Base-by-base conservation (phyloP, 1,139 yeast species). In the Keqinozyma sinolaborantium region DNA sequence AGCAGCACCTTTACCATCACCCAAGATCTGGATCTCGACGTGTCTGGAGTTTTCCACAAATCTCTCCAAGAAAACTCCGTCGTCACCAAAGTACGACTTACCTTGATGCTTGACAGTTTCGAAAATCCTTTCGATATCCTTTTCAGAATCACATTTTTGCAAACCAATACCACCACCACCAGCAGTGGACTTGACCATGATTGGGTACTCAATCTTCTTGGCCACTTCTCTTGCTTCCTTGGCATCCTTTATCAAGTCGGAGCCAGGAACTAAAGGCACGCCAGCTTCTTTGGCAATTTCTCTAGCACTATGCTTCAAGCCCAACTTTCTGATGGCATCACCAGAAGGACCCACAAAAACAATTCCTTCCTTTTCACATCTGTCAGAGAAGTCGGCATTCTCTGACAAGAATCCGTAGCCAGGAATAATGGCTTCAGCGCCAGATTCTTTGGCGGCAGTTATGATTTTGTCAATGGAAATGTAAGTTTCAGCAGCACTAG, bases 161-260 rank as follows among this genome's bases (percentile, higher is more conserved):
- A 92, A 69, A 42, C 98, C 98, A 51, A 90, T 92, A 60, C 98
- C 98, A 58, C 98, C 98, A 50, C 98, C 98, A 56, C 98, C 98
- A 23, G 97, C 97, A 40, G 97, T 90, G 14, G 95, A 84, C 61
- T 92, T 92, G 33, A 92, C 85, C 97, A 92, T 92, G 27, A 92
- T 77, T 16, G 98, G 97, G 51, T 86, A 92, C 40, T 79, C 87
- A 34, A 92, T 70, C 45, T 76, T 65, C 14, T 75, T 79, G n/a
- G 97, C 97, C 42, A 82, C 75, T 38, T 64, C 70, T 37, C 70
- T 66, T 3, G 97, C 97, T 48, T 85, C 95, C 14, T 71, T 71
- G 5, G 87, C 71, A 39, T 76, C 65, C 3, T 73, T 67, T 25
- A 92, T 78, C 42, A 92, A 71, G 5, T 86, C 94, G 9, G 96